phyloP scores from a whole-genome alignment of 2,329 filamentous ascomycete genomes.

The Paecilomyces fulvus region DNA sequence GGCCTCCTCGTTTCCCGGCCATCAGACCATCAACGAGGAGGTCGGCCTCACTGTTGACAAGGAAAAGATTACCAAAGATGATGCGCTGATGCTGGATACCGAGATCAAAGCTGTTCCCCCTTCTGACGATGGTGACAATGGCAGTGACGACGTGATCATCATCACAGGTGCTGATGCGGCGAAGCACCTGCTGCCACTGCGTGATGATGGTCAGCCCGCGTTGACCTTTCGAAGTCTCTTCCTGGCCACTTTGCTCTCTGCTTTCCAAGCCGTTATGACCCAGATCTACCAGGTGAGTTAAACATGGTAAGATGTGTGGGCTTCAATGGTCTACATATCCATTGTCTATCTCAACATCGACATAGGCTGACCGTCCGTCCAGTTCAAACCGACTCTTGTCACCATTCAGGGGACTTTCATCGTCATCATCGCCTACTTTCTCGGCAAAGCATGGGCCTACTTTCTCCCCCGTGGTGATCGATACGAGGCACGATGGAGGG shows the following conservation, averaged over 20 bases:
- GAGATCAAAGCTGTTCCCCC: background rate
- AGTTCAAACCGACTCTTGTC: conserved; percentile 47
- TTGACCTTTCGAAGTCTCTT: conserved; percentile 48
- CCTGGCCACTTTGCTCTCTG: conserved; percentile 41
- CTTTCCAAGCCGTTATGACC: conserved; percentile 48
- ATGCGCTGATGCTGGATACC: background rate
- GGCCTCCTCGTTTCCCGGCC: background rate
- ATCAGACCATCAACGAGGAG: background rate
- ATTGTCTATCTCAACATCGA: background rate
- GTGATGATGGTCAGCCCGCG: conserved; percentile 46
- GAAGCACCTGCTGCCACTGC: conserved; percentile 40
- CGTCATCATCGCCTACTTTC: conserved; percentile 49
- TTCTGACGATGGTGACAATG: conserved; percentile 20
- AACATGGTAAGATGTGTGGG: background rate
- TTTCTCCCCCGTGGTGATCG: conserved; percentile 46
- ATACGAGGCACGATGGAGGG: conserved; percentile 42
- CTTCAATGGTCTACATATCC: background rate
- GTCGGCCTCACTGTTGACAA: background rate
- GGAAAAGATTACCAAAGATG: background rate
- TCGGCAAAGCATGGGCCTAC: conserved; percentile 42
- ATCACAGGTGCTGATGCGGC: conserved; percentile 46
- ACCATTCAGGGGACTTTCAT: conserved; percentile 48
- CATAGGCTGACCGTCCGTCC: conserved; percentile 2
- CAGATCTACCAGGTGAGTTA: conserved; percentile 46
- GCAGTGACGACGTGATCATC: conserved; percentile 39